A percentile compares a stretch with the other conserved stretches of the same genome.
Conservation (phyloP, 495 filamentous ascomycete genomes). For the Podospora australis region DNA sequence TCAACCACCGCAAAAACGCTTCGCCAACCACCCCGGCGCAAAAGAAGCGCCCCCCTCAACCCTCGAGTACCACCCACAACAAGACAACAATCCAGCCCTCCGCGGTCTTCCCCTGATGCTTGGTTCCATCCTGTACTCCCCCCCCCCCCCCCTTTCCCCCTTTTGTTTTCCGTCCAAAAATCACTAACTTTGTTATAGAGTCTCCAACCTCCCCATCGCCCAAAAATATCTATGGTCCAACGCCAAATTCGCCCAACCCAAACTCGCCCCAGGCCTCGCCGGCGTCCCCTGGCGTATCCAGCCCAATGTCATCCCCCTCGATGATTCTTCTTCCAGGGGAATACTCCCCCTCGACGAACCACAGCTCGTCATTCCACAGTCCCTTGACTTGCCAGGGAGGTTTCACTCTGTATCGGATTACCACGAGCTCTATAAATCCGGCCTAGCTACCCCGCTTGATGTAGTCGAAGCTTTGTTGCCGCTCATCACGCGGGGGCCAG, state of each 20-base stretch:
- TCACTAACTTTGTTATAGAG: neutral
- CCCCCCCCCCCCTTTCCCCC: neutral
- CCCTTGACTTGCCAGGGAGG: slow-evolving; percentile 33
- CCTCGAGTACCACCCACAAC: slow-evolving; percentile 16
- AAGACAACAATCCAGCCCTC: slow-evolving; percentile 28
- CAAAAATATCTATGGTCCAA: slow-evolving; percentile 54
- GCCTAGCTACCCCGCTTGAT: slow-evolving; percentile 60
- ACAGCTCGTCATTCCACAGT: slow-evolving; percentile 26
- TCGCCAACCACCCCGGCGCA: slow-evolving; percentile 29
- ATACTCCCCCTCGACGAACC: slow-evolving; percentile 28
- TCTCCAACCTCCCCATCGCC: slow-evolving; percentile 21
- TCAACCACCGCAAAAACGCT: slow-evolving; percentile 5
- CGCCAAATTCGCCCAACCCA: slow-evolving; percentile 62
- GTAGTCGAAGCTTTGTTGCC: slow-evolving; percentile 66
- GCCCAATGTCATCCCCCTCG: slow-evolving; percentile 74
- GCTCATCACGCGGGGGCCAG: slow-evolving; percentile 54
- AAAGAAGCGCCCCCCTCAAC: slow-evolving; percentile 22
- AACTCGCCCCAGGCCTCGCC: slow-evolving; percentile 51
- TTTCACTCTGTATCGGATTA: slow-evolving; percentile 75
- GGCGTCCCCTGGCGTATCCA: slow-evolving; percentile 55
- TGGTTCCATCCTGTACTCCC: slow-evolving; percentile 22
- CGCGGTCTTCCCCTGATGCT: slow-evolving; percentile 24
- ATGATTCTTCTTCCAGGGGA: slow-evolving; percentile 18
- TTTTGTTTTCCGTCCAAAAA: neutral
- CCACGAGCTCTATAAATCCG: slow-evolving; percentile 61